Conservation (phyloP, 441 rosid species). For the Adansonia grandidieri region DNA sequence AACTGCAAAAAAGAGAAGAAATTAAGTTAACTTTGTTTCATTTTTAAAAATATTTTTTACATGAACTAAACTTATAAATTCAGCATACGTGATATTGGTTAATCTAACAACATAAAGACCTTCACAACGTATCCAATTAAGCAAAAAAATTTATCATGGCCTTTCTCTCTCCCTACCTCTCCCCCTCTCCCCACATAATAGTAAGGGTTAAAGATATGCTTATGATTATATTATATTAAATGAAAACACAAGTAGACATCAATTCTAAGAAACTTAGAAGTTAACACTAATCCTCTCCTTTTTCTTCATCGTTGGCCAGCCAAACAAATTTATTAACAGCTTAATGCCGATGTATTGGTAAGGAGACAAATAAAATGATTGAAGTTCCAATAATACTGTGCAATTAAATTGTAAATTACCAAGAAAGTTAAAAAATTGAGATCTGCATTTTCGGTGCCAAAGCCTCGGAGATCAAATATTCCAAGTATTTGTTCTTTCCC, state of each 20-base stretch:
- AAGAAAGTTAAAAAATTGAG: constrained; percentile 73
- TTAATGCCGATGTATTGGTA: neutral
- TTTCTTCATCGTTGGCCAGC: neutral
- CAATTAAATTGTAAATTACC: constrained; percentile 47
- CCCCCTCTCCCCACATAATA: neutral
- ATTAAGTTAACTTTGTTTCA: constrained; percentile 28
- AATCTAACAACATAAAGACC: neutral
- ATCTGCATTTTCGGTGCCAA: constrained; percentile 69
- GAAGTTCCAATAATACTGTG: neutral
- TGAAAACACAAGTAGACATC: neutral
- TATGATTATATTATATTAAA: neutral
- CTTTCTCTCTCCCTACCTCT: neutral
- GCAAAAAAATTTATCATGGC: neutral
- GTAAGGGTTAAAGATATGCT: neutral
- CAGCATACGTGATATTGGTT: neutral
- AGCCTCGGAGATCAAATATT: constrained; percentile 78
- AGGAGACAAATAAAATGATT: constrained; percentile 1
- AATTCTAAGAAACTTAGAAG: constrained; percentile 13
- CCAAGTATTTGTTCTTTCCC: constrained; percentile 81
- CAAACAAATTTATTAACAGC: constrained; percentile 3
- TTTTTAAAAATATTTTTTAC: constrained; percentile 1
- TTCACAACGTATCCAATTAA: neutral
- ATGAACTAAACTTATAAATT: constrained; percentile 11
- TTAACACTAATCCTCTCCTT: neutral
- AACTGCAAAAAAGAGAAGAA: constrained; percentile 55